Base-by-base conservation (phyloP, 371 early-diverging fungal species). In the Syncephalastrum racemosum region DNA sequence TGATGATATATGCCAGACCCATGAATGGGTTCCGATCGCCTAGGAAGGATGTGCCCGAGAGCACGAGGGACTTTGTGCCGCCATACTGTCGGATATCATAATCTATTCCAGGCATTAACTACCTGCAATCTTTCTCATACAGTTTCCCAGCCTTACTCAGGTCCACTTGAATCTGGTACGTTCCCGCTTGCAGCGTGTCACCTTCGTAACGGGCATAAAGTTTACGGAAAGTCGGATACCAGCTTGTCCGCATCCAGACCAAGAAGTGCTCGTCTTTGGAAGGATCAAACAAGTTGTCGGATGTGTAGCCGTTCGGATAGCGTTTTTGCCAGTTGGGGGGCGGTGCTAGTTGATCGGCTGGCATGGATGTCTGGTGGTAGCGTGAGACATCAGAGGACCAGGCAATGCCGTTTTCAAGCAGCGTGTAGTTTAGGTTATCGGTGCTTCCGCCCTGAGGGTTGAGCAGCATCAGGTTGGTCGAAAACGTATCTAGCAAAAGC, bases 11-110 rank as follows among this genome's bases (percentile, higher is more conserved):
- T 2, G 97, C 92, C 44, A 90, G 77, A 4, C 98, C 99, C 63
- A 98, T 80, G 75, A 95, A 97, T 5, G 96, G 89, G 77, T 97
- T 98, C 56, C 92, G 87, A 22, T 97, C 96, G 47, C 98, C 98
- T 53, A 98, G 75, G 58, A 93, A 88, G 22, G 96, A 96, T 10
- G 89, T 90, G n/a, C 95, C 94, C 4, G 95, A 92, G 36, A 97
- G 74, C 18, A 97, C 95, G 43, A 98, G 68, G 1, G 94, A 90
- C 67, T 98, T 98, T 20, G 94, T 95, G 43, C 97, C 98, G 40
- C 93, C 93, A 74, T 89, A 97, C 42, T 76, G 71, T 19, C 70
- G 72, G 20, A 91, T 91, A 54, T 93, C 84, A 66, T 88, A 97
- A 69, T 90, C 93, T 93, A 67, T 36, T 14, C 4, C 42, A 27